Conservation (phyloP, 441 rosid genomes). For the Syzygium malaccense region DNA sequence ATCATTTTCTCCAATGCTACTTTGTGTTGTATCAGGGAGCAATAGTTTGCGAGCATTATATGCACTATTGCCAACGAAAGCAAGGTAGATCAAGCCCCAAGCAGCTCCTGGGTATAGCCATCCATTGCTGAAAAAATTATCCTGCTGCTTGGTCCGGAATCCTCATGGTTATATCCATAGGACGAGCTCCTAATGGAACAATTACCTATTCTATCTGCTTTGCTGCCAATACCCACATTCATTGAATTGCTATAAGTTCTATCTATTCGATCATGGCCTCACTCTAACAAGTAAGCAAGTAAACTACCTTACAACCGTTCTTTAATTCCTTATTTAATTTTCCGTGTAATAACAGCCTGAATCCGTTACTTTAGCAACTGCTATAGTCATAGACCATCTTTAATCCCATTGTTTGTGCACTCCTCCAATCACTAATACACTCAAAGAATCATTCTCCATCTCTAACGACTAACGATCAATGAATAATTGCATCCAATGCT, state of each 20-base stretch:
- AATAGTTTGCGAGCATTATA: not conserved
- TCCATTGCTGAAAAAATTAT: not conserved
- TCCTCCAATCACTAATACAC: not conserved
- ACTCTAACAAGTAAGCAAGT: not conserved
- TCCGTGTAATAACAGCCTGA: not conserved
- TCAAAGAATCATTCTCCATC: not conserved
- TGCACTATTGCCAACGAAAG: not conserved
- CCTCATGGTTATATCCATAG: not conserved
- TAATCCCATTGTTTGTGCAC: not conserved
- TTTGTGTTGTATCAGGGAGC: not conserved
- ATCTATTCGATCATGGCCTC: not conserved
- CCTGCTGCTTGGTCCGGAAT: not conserved
- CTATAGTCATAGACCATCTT: not conserved
- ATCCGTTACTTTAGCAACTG: not conserved
- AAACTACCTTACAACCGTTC: not conserved
- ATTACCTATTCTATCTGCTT: not conserved
- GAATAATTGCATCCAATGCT: not conserved
- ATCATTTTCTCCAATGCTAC: not conserved
- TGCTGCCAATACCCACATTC: not conserved
- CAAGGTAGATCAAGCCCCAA: not conserved
- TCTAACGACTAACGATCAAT: not conserved
- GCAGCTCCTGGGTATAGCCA: not conserved
- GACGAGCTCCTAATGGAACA: not conserved
- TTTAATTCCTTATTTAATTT: not conserved
- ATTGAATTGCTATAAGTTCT: not conserved